These are phyloP conservation scores for Inonotus hispidus DNA, from an alignment of 1,284 basidiomycete species.

Conservation along the genomic window DNA sequence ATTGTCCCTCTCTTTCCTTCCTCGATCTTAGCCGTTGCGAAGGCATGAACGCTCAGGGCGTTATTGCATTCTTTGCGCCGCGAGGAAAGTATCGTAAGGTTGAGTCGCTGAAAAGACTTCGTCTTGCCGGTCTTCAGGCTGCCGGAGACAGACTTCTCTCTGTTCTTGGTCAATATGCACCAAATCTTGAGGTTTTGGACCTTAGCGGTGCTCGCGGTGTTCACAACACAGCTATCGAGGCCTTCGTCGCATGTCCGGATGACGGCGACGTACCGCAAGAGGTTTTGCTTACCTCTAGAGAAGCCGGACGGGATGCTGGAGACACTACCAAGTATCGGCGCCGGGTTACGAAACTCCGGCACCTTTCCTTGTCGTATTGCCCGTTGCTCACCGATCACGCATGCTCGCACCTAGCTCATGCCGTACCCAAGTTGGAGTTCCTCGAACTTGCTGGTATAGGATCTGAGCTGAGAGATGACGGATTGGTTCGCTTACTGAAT, in stretches of 20 bases:
- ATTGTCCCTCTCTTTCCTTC: slow-evolving; percentile 48
- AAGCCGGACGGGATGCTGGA: slow-evolving; percentile 56
- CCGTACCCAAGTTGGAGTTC: slow-evolving; percentile 71
- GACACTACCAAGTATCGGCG: slow-evolving; percentile 48
- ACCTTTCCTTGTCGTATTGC: slow-evolving; percentile 77
- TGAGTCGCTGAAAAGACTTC: slow-evolving; percentile 51
- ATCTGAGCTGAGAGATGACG: slow-evolving; percentile 59
- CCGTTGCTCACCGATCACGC: slow-evolving; percentile 67
- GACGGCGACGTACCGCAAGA: slow-evolving; percentile 30
- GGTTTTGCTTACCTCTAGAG: slow-evolving; percentile 50
- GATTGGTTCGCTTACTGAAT: slow-evolving; percentile 64
- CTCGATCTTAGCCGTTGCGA: slow-evolving; percentile 75
- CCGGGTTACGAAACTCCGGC: slow-evolving; percentile 68
- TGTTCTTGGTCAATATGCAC: slow-evolving; percentile 56
- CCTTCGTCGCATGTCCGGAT: slow-evolving; percentile 56
- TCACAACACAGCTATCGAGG: slow-evolving; percentile 69
- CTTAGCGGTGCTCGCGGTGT: slow-evolving; percentile 67
- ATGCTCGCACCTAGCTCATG: slow-evolving; percentile 65
- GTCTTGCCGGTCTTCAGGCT: slow-evolving; percentile 59
- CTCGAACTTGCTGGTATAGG: slow-evolving; percentile 81
- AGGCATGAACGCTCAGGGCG: slow-evolving; percentile 62
- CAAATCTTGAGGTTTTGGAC: slow-evolving; percentile 79
- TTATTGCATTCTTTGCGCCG: slow-evolving; percentile 25
- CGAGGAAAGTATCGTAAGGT: slow-evolving; percentile 26
- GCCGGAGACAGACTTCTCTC: slow-evolving; percentile 56